Conservation (phyloP, 176 grass and related monocot genomes). For the Typha latifolia region DNA sequence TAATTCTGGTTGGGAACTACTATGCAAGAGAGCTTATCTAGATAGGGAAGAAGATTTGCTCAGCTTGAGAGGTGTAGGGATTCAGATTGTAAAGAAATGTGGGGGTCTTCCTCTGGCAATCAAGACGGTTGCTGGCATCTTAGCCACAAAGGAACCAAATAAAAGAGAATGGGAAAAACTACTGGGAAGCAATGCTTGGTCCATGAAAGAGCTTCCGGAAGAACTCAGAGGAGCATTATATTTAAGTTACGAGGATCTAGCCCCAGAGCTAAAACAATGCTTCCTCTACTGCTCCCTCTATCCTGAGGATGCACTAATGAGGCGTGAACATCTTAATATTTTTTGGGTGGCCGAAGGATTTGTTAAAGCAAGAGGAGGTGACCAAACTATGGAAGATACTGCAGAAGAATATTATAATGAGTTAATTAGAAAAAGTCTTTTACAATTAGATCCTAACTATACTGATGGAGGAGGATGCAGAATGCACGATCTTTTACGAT, state of each 20-base stretch:
- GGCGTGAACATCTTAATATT: neutral
- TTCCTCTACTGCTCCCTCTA: too few relatives aligned
- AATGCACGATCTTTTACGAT: constrained; percentile 32
- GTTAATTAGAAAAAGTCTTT: constrained; percentile 26
- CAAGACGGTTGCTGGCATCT: constrained; percentile 6
- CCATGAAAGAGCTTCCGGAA: neutral
- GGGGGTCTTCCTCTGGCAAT: constrained; percentile 39
- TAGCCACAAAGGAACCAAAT: constrained; percentile 5
- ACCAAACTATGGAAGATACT: constrained; percentile 23
- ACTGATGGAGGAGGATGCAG: rapidly evolving
- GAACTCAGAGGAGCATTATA: constrained; percentile 21
- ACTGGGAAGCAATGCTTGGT: constrained; percentile 24
- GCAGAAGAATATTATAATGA: constrained; percentile 32
- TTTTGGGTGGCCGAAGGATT: constrained; percentile 37
- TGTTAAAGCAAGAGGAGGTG: neutral
- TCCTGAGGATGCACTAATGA: too few relatives aligned
- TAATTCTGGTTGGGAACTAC: constrained; percentile 20
- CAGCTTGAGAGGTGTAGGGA: neutral
- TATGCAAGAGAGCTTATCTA: constrained; percentile 24
- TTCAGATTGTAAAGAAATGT: constrained; percentile 29
- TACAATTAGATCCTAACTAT: neutral
- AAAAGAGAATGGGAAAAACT: constrained; percentile 23
- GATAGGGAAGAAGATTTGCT: constrained; percentile 14
- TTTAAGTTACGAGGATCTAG: constrained; percentile 37
- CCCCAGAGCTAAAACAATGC: constrained; percentile 13